Percentiles rank a stretch among this genome's conserved stretches.
phyloP scores from a whole-genome alignment of 1,284 basidiomycete genomes.

The Boletus calvinii region DNA sequence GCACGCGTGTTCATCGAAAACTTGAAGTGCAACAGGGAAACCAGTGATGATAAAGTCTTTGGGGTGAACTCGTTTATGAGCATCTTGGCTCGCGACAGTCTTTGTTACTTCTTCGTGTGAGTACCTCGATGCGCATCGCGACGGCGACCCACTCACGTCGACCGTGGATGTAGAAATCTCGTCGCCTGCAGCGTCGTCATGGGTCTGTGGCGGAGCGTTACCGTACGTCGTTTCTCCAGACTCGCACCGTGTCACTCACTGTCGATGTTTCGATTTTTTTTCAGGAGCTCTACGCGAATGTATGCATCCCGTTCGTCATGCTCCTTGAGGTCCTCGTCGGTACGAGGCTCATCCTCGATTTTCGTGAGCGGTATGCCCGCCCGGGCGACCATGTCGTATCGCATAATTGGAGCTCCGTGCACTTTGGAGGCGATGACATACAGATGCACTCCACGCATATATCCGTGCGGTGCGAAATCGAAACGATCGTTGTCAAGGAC shows the following conservation, averaged over 20 bases:
- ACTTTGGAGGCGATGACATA: conserved; percentile 14
- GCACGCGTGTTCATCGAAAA: conserved; percentile 18
- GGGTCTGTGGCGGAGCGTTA: conserved; percentile 28
- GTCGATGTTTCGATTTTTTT: neutral
- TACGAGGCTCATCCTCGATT: conserved; percentile 34
- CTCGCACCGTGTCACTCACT: neutral
- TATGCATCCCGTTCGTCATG: conserved; percentile 36
- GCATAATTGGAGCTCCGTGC: conserved; percentile 17
- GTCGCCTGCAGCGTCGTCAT: conserved; percentile 25
- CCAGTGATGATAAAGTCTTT: neutral
- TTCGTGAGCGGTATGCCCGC: conserved; percentile 32
- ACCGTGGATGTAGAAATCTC: conserved; percentile 26
- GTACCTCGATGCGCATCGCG: neutral
- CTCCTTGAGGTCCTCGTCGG: conserved; percentile 32
- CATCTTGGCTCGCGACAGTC: conserved; percentile 31
- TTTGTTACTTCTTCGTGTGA: conserved; percentile 35
- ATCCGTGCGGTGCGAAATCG: conserved; percentile 17
- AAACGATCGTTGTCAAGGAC: conserved; percentile 22
- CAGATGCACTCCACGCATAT: conserved; percentile 5
- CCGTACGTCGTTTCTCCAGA: conserved; percentile 19
- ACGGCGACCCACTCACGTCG: neutral
- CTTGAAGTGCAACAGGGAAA: conserved; percentile 2
- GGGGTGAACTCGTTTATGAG: conserved; percentile 24
- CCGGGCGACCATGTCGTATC: conserved; percentile 12
- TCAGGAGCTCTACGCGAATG: conserved; percentile 29